Evolutionary conservation across 768 basidiomycete genomes (phyloP), one percentile per base, ranked within the genome.

Genomic region (Mycena belliarum): DNA sequence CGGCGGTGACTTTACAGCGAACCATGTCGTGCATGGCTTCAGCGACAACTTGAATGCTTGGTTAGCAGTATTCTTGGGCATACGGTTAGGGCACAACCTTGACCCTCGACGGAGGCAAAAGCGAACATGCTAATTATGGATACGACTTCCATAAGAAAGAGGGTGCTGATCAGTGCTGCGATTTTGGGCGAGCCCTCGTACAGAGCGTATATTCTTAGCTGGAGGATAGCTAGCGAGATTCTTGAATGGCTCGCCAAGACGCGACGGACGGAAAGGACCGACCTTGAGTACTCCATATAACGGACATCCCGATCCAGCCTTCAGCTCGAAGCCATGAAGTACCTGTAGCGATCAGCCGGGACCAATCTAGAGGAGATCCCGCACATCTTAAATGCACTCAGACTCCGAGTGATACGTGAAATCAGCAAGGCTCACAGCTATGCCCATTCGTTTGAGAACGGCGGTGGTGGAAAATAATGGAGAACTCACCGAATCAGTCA

Each of bases 201-300:
- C 15, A 64, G 46, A 9, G 61, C 63, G 40, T 64, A 66, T 6
- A 66, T 53, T 20, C 63, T 61, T 21, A 64, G 38, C 26, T 62
- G 63, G 6, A 66, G 51, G 16, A 64, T 66, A 10, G 57, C 65
- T 66, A 20, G n/a, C n/a, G 16, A 8, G 24, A 23, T 24, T 15
- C n/a, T 24, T 3, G 11, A 43, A 43, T 12, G 25, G 25, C 23
- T 24, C 6, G 25, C 12, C 6, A 3, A 16, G 25, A 7, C 8
- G 7, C 11, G 23, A 43, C 12, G 29, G 29, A 38, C 42, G 6
- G 45, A 23, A 12, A 32, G 6, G 11, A 33, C 44, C n/a, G n/a
- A 47, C 60, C 45, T 58, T 58, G 49, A 24, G 47, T 52, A 7
- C 56, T 41, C 47, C 37, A 57, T 18, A 33, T 49, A 28, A 48